Percentiles rank a stretch among this genome's conserved stretches.
Conservation (phyloP, 1,284 basidiomycete species). For the Sporisorium sorghi region DNA sequence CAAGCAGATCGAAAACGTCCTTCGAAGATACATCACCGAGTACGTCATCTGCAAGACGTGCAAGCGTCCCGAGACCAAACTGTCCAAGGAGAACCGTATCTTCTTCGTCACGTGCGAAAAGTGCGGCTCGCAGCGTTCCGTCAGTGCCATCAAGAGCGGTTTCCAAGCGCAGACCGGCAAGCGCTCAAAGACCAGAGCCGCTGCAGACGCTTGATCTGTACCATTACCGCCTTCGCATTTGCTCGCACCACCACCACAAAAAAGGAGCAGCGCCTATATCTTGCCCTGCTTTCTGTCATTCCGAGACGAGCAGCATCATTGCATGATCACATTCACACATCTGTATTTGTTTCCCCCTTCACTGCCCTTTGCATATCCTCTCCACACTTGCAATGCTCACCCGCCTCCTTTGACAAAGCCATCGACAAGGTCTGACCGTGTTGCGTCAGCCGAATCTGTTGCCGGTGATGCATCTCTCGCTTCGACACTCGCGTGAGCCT, state of each 20-base stretch:
- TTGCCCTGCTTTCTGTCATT: not conserved
- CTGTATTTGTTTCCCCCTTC: constrained; percentile 6
- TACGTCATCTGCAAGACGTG: constrained; percentile 99
- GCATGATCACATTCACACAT: constrained; percentile 1
- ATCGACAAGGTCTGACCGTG: no score
- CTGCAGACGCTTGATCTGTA: constrained; percentile 34
- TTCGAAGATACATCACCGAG: constrained; percentile 97
- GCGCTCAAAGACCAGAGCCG: constrained; percentile 59
- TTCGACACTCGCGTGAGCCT: no score
- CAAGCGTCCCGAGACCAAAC: constrained; percentile 95
- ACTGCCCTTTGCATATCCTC: constrained; percentile 4
- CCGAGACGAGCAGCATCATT: not conserved
- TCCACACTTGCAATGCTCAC: constrained; percentile 1
- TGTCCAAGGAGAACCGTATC: constrained; percentile 97
- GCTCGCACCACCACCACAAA: constrained; percentile 1
- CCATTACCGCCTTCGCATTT: not conserved
- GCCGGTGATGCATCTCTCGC: no score
- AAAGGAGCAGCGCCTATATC: not conserved
- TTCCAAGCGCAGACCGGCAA: constrained; percentile 95
- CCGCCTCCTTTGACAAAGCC: not conserved
- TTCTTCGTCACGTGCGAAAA: constrained; percentile 99
- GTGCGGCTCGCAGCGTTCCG: constrained; percentile 90
- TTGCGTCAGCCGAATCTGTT: no score
- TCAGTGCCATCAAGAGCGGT: constrained; percentile 96
- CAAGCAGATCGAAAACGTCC: constrained; percentile 97